Percentiles rank a stretch among this genome's conserved stretches.
phyloP scores from a whole-genome alignment of 208 protist genomes.

The Tetramitus jugosus region DNA sequence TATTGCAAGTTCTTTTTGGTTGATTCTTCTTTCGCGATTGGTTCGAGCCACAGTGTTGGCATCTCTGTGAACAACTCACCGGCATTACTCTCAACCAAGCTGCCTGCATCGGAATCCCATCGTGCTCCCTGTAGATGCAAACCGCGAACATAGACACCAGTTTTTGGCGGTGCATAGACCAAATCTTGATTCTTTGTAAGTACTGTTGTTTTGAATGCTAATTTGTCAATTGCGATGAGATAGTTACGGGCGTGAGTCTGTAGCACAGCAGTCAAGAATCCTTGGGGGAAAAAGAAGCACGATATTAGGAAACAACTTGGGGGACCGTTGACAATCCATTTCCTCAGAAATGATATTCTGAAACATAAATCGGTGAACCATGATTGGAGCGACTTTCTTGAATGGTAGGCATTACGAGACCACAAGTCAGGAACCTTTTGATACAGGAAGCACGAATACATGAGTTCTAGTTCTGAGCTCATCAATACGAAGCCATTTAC shows the following conservation, averaged over 20 bases:
- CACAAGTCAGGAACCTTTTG: constrained; percentile 77
- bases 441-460: constrained; percentile 46
- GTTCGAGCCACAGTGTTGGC: constrained; percentile 80
- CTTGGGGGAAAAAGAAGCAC: constrained; percentile 94
- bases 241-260: constrained; percentile 90
- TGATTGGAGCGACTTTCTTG: constrained; percentile 83
- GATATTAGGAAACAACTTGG: constrained; percentile 85
- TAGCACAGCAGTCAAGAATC: constrained; percentile 86
- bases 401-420: constrained; percentile 82
- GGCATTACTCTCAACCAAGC: constrained; percentile 77
- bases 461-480: constrained; percentile 84
- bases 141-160: constrained; percentile 73
- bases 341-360: constrained; percentile 77
- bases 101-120: constrained; percentile 67
- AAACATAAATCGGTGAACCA: constrained; percentile 87
- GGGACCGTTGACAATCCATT: constrained; percentile 69
- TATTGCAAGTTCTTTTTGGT: constrained; percentile 61
- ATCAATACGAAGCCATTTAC: constrained; percentile 93
- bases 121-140: constrained; percentile 89
- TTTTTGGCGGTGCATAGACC: constrained; percentile 27
- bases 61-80: constrained; percentile 85
- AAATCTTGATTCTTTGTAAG: constrained; percentile 35
- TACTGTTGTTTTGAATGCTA: constrained; percentile 79
- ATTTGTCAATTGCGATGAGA: constrained; percentile 86
- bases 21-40: constrained; percentile 43